These are phyloP conservation scores for Eucalyptus guilfoylei DNA, from an alignment of 345 rosid species.

Conservation along the genomic window DNA sequence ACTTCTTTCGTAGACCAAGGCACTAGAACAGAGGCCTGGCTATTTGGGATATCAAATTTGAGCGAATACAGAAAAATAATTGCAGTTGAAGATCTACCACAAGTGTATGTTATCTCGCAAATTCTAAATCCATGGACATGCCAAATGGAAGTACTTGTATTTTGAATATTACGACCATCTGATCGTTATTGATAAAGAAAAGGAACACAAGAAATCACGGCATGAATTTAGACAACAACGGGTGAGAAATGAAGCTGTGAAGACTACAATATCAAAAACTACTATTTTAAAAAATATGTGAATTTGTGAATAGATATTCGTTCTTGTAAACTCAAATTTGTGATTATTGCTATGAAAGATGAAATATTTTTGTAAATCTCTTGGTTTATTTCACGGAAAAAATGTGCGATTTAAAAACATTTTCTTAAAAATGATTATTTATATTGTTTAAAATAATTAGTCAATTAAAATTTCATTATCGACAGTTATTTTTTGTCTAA, in stretches of 20 bases:
- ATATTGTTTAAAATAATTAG: too few relatives aligned
- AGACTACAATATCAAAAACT: neutral
- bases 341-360: accelerated
- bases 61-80: neutral
- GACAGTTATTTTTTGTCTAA: accelerated
- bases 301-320: neutral
- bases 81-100: neutral
- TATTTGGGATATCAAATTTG: neutral
- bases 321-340: neutral
- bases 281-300: neutral
- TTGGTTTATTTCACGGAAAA: accelerated
- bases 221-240: neutral
- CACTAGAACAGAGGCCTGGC: neutral
- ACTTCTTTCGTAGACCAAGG: neutral
- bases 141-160: neutral
- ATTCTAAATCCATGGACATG: neutral
- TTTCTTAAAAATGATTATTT: too few relatives aligned
- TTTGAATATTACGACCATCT: neutral
- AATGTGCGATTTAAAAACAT: accelerated
- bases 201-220: neutral
- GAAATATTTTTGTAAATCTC: neutral
- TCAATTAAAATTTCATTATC: too few relatives aligned
- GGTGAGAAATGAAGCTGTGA: neutral
- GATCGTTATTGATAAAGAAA: neutral
- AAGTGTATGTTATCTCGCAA: neutral